phyloP scores from a whole-genome alignment of 805 yeast species.

The Cyberlindnera mycetangii region DNA sequence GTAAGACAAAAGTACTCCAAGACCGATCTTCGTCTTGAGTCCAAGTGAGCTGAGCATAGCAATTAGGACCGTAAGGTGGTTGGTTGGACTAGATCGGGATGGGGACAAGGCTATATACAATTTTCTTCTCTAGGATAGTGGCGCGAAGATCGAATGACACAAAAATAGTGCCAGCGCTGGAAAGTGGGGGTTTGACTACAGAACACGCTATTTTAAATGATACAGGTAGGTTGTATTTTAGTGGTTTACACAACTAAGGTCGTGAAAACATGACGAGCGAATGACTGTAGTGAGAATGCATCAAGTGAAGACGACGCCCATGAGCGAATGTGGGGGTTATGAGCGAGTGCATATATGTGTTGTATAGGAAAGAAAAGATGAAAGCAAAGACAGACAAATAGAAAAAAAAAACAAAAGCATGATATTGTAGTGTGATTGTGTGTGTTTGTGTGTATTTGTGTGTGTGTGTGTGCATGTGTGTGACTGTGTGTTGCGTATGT shows the following conservation, averaged over 20 bases:
- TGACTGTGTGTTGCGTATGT: no score
- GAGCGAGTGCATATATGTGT: neutral
- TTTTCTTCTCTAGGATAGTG: neutral
- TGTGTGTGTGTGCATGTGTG: no score
- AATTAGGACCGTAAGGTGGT: no score
- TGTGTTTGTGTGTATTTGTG: no score
- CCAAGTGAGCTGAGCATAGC: constrained; percentile 14
- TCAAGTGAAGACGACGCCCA: neutral
- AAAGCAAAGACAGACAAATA: neutral
- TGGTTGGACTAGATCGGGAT: neutral
- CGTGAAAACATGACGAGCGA: constrained; percentile 1
- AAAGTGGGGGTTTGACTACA: no score
- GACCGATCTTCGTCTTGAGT: constrained; percentile 27
- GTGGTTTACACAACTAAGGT: neutral
- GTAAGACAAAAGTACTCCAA: constrained; percentile 43
- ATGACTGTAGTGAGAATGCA: neutral
- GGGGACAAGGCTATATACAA: neutral
- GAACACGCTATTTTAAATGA: no score
- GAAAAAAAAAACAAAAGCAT: no score
- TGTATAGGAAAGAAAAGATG: neutral
- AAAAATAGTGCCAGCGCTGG: neutral
- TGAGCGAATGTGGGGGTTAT: no score
- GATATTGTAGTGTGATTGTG: no score
- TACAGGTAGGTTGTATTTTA: neutral
- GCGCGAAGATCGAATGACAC: neutral